Evolutionary conservation across 2,329 filamentous ascomycete genomes (phyloP).

Genomic region (Rutstroemia sp.): DNA sequence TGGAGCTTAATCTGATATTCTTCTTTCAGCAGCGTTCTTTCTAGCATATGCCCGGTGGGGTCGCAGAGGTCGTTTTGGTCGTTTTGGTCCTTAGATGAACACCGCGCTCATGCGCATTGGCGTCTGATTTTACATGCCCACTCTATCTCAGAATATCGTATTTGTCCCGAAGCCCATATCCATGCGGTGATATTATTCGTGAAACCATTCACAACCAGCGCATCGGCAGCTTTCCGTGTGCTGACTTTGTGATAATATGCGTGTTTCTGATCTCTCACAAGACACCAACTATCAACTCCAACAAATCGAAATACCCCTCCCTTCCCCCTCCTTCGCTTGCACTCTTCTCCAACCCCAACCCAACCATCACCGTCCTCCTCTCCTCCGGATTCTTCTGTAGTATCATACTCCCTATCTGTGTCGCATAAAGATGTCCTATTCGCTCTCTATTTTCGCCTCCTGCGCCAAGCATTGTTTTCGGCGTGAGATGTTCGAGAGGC

Average conservation of each 20-base stretch:
- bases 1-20: conserved; percentile 10
- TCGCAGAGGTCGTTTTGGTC: background rate
- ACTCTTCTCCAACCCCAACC: conserved; percentile 52
- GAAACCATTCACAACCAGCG: background rate
- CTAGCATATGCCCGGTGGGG: background rate
- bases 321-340: conserved; percentile 40
- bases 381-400: conserved; percentile 61
- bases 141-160: background rate
- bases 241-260: background rate
- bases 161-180: background rate
- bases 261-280: conserved; percentile 14
- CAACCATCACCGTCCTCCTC: conserved; percentile 52
- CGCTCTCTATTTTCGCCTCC: conserved; percentile 74
- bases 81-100: background rate
- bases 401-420: conserved; percentile 79
- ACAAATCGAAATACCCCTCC: conserved; percentile 55
- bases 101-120: background rate
- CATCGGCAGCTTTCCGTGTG: background rate
- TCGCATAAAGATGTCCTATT: conserved; percentile 79
- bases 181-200: background rate
- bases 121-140: background rate
- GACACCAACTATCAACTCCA: conserved; percentile 55
- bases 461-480: conserved; percentile 79
- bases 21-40: background rate
- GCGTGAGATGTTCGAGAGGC: conserved; percentile 74